A percentile compares a stretch with the other conserved stretches of the same genome.
Conservation (phyloP, 2,329 filamentous ascomycete species). For the Tolypocladium album region DNA sequence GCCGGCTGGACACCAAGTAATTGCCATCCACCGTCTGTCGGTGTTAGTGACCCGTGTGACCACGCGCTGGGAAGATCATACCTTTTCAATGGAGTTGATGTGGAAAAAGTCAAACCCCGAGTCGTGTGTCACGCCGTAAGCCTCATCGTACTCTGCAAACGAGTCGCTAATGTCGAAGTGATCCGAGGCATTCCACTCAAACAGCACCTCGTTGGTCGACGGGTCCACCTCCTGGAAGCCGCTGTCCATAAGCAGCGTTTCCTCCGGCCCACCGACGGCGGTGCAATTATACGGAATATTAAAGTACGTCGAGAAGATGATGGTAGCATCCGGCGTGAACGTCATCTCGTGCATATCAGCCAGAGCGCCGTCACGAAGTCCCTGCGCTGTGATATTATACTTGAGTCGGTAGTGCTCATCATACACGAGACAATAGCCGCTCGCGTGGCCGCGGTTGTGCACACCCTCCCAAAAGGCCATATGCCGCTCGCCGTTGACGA, state of each 20-base stretch:
- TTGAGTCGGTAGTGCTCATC: background rate
- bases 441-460: background rate
- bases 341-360: background rate
- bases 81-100: conserved; percentile 24
- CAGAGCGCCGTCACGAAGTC: background rate
- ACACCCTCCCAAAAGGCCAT: background rate
- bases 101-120: conserved; percentile 26
- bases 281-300: conserved; percentile 18
- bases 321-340: background rate
- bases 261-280: conserved; percentile 17
- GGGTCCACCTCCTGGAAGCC: conserved; percentile 28
- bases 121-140: conserved; percentile 17
- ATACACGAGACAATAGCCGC: background rate
- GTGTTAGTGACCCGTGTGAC: background rate
- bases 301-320: conserved; percentile 17
- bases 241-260: conserved; percentile 21
- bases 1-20: background rate
- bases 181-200: conserved; percentile 24
- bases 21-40: background rate
- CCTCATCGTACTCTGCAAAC: conserved; percentile 13
- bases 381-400: background rate
- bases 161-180: conserved; percentile 16
- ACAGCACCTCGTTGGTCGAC: conserved; percentile 23
- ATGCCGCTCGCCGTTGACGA: background rate
- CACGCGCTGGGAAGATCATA: conserved; percentile 8